Base-by-base conservation (phyloP, 2,329 filamentous ascomycete genomes). In the Eutypella sp. region DNA sequence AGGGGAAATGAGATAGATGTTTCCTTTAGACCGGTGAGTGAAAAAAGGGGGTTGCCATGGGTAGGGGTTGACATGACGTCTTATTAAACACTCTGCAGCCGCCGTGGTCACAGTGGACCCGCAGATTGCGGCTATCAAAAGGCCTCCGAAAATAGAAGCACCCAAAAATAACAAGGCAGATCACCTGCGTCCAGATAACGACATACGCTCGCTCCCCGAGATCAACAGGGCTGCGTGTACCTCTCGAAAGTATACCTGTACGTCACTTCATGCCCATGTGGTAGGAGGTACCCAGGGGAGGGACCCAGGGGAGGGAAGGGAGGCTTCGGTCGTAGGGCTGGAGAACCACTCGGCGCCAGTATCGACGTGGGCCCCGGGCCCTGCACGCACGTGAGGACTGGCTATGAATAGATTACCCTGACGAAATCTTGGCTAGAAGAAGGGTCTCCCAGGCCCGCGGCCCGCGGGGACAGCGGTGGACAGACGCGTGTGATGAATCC, bases 71-170 rank as follows among this genome's bases (percentile, higher is more conserved):
- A 55, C 45, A 44, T 62, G 61, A 64, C 57, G 62, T 64, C 50
- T 47, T 59, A 57, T 58, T 62, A 62, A 63, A 56, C 57, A 58
- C 46, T 51, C 51, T 61, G 61, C 65, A 63, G 55, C 49, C 56
- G 55, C 54, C 53, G n/a, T n/a, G n/a, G n/a, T n/a, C n/a, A n/a
- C 40, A 55, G 56, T 53, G 58, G 60, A n/a, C n/a, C 58, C 67
- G 61, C 64, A 67, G 51, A 52, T 58, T 58, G 61, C 65, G 63
- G 59, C 63, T 65, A 54, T n/a, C n/a, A n/a, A n/a, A n/a, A n/a
- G n/a, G n/a, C 50, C 49, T 53, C 64, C 62, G 60, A 63, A 59
- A 63, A 64, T 67, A 68, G 64, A 53, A 69, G 59, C 49, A 49
- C 46, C 42, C 48, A 64, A 64, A 65, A 66, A 64, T 62, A 63